Evolutionary conservation across 129 eudicot genomes (phyloP), one percentile per base, ranked within the genome.

Genomic region (Helianthus tuberosus): DNA sequence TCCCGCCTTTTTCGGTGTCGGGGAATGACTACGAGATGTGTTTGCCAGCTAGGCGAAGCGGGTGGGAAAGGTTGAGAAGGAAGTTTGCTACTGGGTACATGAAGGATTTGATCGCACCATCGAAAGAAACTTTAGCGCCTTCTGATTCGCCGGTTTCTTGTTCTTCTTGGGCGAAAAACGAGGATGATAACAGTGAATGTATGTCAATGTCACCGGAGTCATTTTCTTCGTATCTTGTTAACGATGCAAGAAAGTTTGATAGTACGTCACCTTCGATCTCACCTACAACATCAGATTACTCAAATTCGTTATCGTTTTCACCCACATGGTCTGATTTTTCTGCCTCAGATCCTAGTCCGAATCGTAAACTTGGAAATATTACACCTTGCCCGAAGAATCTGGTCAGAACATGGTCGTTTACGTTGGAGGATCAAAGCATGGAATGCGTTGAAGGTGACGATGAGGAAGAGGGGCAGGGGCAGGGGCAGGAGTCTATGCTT

Each of bases 311-410:
- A 72, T 82, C 96, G 50, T 86, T 86, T 68, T 93, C 98, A 38
- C 98, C 98, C 20, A 71, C 96, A 11, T 87, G 94, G 96, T 89
- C 98, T 16, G 96, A 85, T 83, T 84, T 83, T 65, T 87, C 98
- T 79, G 68, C 80, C 46, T 51, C 75, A 10, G 86, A 79, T 69
- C 77, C 78, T 6, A 72, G 32, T 73, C 71, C 74, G 17, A 77
- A 62, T 53, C 20, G 65, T n/a, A 70, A 64, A 27, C 32, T 71
- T 6, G 57, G 71, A 49, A 58, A 60, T 46, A 60, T 59, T 25
- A 36, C 64, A 48, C 76, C 55, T 61, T 52, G 13, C 41, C 77
- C 69, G 2, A 73, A 57, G 78, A 54, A 23, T 15, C 52, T 78
- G 29, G 74, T 72, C 46, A 72, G 83, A 58, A 79, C 78, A 12